These are phyloP conservation scores for Neofusicoccum cordaticola DNA, from an alignment of 2,329 filamentous ascomycete genomes.

Conservation along the genomic window DNA sequence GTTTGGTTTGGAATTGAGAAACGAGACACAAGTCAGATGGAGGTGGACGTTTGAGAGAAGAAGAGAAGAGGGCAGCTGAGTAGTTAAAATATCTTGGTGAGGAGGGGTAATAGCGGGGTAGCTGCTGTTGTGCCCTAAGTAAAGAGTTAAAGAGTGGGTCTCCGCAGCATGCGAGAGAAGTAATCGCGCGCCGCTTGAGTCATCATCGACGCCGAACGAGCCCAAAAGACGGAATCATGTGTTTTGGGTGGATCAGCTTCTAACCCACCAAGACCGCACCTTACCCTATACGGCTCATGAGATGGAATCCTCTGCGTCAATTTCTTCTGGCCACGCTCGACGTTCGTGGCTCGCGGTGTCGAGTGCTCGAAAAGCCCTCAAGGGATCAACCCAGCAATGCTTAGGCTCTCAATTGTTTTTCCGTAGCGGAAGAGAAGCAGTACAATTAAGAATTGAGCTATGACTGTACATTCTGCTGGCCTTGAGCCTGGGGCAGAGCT, in stretches of 20 bases:
- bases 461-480: not conserved
- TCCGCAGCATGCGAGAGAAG: not conserved
- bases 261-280: not conserved
- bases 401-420: too few species aligned
- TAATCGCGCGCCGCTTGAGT: not conserved
- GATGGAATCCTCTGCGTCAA: not conserved
- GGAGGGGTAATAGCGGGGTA: conserved; percentile 18
- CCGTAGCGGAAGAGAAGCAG: too few species aligned
- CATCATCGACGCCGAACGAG: not conserved
- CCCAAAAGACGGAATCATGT: not conserved
- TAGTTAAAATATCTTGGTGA: not conserved
- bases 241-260: not conserved
- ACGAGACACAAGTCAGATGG: not conserved
- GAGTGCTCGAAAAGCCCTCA: too few species aligned
- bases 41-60: not conserved
- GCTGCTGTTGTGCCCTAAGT: conserved; percentile 8
- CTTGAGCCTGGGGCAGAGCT: not conserved
- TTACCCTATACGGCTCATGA: not conserved
- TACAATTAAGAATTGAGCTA: conserved; percentile 4
- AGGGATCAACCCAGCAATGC: too few species aligned
- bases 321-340: not conserved
- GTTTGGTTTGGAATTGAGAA: not conserved
- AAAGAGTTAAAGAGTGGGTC: conserved; percentile 1
- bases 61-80: not conserved
- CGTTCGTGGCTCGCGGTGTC: not conserved